These are phyloP conservation scores for Aspergillus ochraceus DNA, from an alignment of 2,329 filamentous ascomycete species.

Conservation along the genomic window DNA sequence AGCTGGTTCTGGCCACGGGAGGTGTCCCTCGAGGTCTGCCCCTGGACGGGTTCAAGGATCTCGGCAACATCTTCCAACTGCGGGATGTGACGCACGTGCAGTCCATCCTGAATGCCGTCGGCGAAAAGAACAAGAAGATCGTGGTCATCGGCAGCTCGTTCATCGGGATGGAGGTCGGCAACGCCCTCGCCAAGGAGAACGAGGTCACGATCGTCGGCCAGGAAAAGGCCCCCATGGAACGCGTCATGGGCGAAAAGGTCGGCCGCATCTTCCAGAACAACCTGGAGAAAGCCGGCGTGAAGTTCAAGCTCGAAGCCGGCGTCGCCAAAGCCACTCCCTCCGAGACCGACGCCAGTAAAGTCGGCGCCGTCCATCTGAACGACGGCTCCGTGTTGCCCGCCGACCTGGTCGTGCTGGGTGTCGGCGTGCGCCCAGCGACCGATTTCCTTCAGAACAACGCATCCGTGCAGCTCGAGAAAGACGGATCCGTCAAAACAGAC, in stretches of 20 bases:
- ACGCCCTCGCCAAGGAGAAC: constrained; percentile 76
- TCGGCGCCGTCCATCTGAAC: constrained; percentile 79
- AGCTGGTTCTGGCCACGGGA: constrained; percentile 87
- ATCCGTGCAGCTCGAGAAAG: constrained; percentile 69
- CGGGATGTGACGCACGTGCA: constrained; percentile 75
- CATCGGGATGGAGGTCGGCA: constrained; percentile 97
- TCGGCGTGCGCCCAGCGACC: constrained; percentile 84
- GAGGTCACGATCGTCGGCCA: constrained; percentile 84
- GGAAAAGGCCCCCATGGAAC: constrained; percentile 81
- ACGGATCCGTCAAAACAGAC: constrained; percentile 83
- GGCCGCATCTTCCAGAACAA: constrained; percentile 76
- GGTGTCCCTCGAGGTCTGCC: constrained; percentile 75
- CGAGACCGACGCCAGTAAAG: constrained; percentile 63
- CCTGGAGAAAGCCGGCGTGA: constrained; percentile 82
- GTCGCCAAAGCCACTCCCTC: constrained; percentile 83
- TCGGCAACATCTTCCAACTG: constrained; percentile 84
- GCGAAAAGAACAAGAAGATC: constrained; percentile 82
- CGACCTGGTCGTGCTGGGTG: constrained; percentile 87
- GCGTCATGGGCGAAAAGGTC: constrained; percentile 78
- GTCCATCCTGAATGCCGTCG: constrained; percentile 75
- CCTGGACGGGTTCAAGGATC: constrained; percentile 78
- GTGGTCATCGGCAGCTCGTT: constrained; percentile 91
- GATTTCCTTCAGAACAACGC: constrained; percentile 75
- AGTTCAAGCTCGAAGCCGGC: constrained; percentile 77
- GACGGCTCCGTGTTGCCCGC: constrained; percentile 82